A percentile compares a stretch with the other conserved stretches of the same genome.
These are phyloP conservation scores for Imleria badia DNA, from an alignment of 768 basidiomycete species.

Conservation along the genomic window DNA sequence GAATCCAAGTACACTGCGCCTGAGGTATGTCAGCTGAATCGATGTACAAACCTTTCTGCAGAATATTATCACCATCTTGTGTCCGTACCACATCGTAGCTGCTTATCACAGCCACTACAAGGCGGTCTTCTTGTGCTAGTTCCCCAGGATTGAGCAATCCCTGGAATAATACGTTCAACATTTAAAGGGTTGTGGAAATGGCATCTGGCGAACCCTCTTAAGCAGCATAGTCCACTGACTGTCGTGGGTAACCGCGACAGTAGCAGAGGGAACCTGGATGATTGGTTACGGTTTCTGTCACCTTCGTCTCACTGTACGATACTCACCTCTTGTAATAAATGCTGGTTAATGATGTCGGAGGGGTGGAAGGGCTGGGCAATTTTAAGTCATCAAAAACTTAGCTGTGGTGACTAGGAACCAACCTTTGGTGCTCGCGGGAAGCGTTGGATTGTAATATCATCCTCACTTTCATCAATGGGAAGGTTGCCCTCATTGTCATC, in stretches of 20 bases:
- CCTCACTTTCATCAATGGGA: not conserved
- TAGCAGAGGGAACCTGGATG: constrained; percentile 4
- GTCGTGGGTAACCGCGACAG: constrained; percentile 10
- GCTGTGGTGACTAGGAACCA: not conserved
- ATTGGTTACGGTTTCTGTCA: not conserved
- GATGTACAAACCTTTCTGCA: not conserved
- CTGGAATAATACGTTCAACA: not conserved
- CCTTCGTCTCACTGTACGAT: too few relatives aligned
- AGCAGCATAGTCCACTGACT: constrained; percentile 8
- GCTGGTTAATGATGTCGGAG: constrained; percentile 8
- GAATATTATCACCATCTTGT: not conserved
- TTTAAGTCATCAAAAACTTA: not conserved
- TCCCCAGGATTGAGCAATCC: not conserved
- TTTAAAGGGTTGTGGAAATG: too few relatives aligned
- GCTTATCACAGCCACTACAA: not conserved
- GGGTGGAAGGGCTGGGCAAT: constrained; percentile 7
- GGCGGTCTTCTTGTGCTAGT: not conserved
- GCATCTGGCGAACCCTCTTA: not conserved
- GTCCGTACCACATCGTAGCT: not conserved
- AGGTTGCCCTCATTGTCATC: not conserved
- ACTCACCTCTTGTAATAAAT: constrained; percentile 6
- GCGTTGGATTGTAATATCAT: not conserved
- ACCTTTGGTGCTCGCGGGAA: constrained; percentile 4
- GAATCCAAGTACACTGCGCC: not conserved
- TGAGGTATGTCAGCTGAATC: not conserved